phyloP scores from a whole-genome alignment of 805 yeast genomes.

The Zygoascus tannicola region DNA sequence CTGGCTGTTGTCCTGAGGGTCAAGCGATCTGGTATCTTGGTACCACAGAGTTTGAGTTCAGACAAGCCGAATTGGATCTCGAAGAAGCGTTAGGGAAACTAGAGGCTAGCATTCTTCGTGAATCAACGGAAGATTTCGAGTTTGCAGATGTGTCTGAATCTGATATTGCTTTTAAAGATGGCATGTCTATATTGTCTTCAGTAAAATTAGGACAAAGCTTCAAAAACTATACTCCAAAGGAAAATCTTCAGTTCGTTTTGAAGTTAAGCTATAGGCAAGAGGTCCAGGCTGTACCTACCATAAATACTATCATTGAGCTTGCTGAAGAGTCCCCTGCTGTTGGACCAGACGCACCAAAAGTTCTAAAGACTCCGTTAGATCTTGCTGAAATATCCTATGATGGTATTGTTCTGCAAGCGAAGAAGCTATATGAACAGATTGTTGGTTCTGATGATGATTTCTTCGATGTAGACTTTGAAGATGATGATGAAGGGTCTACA shows the following conservation, averaged over 20 bases:
- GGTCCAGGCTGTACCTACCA: conserved; percentile 14
- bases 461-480: conserved; percentile 93
- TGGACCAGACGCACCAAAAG: conserved; percentile 7
- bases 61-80: conserved; percentile 64
- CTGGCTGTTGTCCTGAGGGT: conserved; percentile 80
- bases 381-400: conserved; percentile 72
- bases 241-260: conserved; percentile 51
- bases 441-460: conserved; percentile 95
- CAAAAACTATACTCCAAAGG: conserved; percentile 75
- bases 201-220: conserved; percentile 80
- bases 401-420: conserved; percentile 78
- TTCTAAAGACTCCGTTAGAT: conserved; percentile 2
- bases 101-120: conserved; percentile 74
- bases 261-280: conserved; percentile 55
- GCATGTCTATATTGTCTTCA: conserved; percentile 64
- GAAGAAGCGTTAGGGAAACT: conserved; percentile 72
- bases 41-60: conserved; percentile 54
- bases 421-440: conserved; percentile 59
- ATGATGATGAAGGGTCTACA: conserved; percentile 58
- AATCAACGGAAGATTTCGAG: conserved; percentile 52
- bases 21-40: conserved; percentile 87
- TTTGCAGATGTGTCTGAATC: conserved; percentile 47
- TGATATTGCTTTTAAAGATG: conserved; percentile 47
- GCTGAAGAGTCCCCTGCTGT: neutral
- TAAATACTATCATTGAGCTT: conserved; percentile 7